Conservation (phyloP, 176 grass and related monocot species). For the Otatea glauca region DNA sequence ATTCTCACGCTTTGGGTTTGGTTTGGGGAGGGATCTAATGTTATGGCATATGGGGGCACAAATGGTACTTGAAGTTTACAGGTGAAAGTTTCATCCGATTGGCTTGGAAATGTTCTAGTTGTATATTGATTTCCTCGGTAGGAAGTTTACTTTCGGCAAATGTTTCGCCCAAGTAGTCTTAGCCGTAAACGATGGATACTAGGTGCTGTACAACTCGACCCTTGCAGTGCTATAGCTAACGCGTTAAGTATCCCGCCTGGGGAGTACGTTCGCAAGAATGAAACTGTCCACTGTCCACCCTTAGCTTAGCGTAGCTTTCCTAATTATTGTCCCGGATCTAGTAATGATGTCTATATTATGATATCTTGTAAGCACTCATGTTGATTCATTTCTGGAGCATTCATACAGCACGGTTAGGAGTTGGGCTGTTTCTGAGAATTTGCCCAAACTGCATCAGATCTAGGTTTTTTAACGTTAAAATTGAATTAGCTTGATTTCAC, state of each 20-base stretch:
- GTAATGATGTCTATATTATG: background rate
- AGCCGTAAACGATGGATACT: too few relatives aligned
- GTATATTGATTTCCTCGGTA: background rate
- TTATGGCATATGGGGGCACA: background rate
- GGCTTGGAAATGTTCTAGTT: background rate
- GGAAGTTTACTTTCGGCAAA: background rate
- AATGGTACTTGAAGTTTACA: background rate
- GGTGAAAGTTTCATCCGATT: background rate
- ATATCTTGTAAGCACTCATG: background rate
- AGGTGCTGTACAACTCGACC: too few relatives aligned
- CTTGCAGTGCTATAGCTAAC: too few relatives aligned
- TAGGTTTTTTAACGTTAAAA: background rate
- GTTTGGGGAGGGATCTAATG: background rate
- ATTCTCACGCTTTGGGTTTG: background rate
- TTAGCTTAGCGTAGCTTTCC: background rate
- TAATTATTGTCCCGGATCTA: background rate
- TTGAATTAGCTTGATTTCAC: background rate
- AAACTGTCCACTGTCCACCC: background rate
- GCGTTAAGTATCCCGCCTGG: too few relatives aligned
- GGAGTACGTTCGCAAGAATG: too few relatives aligned
- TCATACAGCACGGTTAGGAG: background rate
- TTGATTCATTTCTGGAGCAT: background rate
- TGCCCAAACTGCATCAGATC: conserved; percentile 4
- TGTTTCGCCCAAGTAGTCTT: background rate
- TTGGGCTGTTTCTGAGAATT: background rate